Evolutionary conservation across 805 yeast genomes (phyloP).

Genomic region (Candida patagonica): DNA sequence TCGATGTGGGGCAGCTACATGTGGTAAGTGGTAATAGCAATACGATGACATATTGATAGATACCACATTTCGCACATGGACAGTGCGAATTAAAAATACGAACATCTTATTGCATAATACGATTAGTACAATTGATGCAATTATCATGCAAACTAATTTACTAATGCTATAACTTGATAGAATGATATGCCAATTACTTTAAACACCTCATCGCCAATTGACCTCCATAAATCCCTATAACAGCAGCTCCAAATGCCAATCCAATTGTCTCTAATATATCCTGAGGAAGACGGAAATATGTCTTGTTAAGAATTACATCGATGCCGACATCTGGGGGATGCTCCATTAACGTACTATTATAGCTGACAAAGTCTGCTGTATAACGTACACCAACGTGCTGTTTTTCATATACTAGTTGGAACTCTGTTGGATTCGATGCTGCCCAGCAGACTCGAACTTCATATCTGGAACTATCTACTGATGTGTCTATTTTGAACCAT

Average conservation of each 20-base stretch:
- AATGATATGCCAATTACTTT: not conserved
- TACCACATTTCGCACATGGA: too few species aligned
- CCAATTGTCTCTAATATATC: constrained; percentile 13
- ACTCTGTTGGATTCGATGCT: constrained; percentile 24
- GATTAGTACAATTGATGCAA: too few species aligned
- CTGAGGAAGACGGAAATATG: constrained; percentile 10
- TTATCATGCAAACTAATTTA: too few species aligned
- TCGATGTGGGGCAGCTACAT: too few species aligned
- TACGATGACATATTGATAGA: too few species aligned
- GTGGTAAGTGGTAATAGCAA: too few species aligned
- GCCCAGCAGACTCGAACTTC: constrained; percentile 29
- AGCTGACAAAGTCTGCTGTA: constrained; percentile 11
- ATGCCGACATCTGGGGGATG: constrained; percentile 11
- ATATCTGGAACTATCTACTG: constrained; percentile 12
- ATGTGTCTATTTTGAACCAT: constrained; percentile 8
- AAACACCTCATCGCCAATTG: not conserved
- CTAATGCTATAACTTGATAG: not conserved
- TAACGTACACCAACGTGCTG: constrained; percentile 8
- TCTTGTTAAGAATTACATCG: constrained; percentile 13
- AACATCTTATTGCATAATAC: too few species aligned
- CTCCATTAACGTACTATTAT: constrained; percentile 8
- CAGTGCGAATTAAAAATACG: too few species aligned
- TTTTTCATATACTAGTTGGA: constrained; percentile 15
- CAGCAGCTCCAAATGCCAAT: constrained; percentile 6
- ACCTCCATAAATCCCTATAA: constrained; percentile 7